phyloP scores from a whole-genome alignment of 2,329 filamentous ascomycete genomes.

The Cephalotrichum gorgonifer region DNA sequence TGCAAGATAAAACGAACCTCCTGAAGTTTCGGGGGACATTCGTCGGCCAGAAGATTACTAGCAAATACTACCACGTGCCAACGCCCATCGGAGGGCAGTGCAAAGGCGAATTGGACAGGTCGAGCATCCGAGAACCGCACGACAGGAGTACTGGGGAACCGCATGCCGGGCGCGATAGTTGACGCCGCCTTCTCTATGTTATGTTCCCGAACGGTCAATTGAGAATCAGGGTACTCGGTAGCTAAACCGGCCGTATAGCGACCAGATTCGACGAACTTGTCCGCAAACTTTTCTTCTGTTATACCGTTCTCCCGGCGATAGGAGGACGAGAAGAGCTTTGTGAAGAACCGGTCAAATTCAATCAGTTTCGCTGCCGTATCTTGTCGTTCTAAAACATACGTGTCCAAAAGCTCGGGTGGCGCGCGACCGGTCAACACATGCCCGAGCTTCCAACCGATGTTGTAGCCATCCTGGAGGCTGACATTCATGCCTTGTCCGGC shows the following conservation, averaged over 20 bases:
- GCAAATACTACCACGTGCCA: slow-evolving; percentile 47
- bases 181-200: too few relatives aligned
- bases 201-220: slow-evolving; percentile 28
- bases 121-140: slow-evolving; percentile 50
- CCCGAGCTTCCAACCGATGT: slow-evolving; percentile 44
- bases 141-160: slow-evolving; percentile 47
- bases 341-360: slow-evolving; percentile 44
- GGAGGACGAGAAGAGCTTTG: slow-evolving; percentile 38
- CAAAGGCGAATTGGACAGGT: slow-evolving; percentile 39
- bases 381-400: slow-evolving; percentile 39
- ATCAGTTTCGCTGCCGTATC: slow-evolving; percentile 54
- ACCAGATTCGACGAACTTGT: slow-evolving; percentile 46
- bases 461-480: slow-evolving; percentile 52
- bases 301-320: slow-evolving; percentile 23
- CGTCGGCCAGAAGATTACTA: too few relatives aligned
- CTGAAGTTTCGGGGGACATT: neutral
- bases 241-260: slow-evolving; percentile 51
- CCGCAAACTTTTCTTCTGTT: slow-evolving; percentile 37
- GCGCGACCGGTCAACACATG: slow-evolving; percentile 27
- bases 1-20: slow-evolving; percentile 6
- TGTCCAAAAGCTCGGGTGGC: slow-evolving; percentile 25
- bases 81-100: slow-evolving; percentile 32
- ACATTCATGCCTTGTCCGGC: slow-evolving; percentile 63
- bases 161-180: slow-evolving; percentile 46
- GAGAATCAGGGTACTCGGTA: slow-evolving; percentile 39